Base-by-base conservation (phyloP, 2,329 filamentous ascomycete genomes). In the Huntiella moniliformis region DNA sequence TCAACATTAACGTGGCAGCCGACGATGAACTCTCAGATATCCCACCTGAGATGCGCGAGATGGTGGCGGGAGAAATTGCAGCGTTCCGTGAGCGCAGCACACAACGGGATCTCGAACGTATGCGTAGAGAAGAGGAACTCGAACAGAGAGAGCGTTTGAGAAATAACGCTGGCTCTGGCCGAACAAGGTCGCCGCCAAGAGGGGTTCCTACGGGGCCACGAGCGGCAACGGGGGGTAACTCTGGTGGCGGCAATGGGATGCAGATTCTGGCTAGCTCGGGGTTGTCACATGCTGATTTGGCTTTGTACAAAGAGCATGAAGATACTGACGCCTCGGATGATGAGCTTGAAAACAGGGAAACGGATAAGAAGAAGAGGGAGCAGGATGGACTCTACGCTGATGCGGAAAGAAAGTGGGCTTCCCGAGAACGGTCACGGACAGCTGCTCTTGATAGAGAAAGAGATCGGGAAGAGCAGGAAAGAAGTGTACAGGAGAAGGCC, bases 1-100 rank as follows among this genome's bases (percentile, higher is more conserved):
- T 93, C 52, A 94, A 87, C 48, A 93, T 96, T 49, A 80, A 86
- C 3, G 70, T 94, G 31, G 77, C 79, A 1, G 74, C 82, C 44
- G 91, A 98, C 52, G 92, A 98, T 56, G 91, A 98, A 57, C 68
- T 98, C 28, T 80, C 87, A 15, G 91, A 98, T 56, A 95, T 98
- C 41, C 91, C 91, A 0, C 80, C 84, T 1, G 91, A 96, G 58
- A 92, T 94, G 85, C 79, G 91, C 17, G 91, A 93, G 58, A 87
- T 85, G 0, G 91, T 98, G 12, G 84, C 91, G 0, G 80, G 80
- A 48, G 92, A 98, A 59, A 98, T 98, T 55, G 79, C 85, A 0
- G 83, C 87, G 0, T 98, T 98, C 66, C 74, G 91, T 52, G 91
- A 98, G 53, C 74, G 88, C 15, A 95, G 88, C 54, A 94, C 78